These are phyloP conservation scores for Penicillium sp. DNA, from an alignment of 2,329 filamentous ascomycete genomes.

Conservation along the genomic window DNA sequence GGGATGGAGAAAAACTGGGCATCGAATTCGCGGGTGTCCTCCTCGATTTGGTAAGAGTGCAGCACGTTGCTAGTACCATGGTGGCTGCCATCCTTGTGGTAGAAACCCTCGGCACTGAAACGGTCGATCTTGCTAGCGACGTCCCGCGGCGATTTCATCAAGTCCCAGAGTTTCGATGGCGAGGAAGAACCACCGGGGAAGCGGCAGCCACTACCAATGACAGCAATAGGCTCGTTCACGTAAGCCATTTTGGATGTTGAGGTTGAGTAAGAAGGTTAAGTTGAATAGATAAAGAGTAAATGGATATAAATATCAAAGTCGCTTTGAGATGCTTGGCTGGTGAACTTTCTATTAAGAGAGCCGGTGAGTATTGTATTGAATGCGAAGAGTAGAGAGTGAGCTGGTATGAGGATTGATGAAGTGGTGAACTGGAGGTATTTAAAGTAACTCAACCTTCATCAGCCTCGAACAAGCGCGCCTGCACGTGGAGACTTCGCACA, in stretches of 20 bases:
- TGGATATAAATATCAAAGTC: neutral
- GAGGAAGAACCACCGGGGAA: constrained; percentile 3
- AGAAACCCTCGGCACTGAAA: constrained; percentile 4
- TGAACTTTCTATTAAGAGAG: neutral
- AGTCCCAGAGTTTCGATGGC: constrained; percentile 9
- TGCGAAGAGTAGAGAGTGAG: neutral
- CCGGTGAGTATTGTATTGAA: neutral
- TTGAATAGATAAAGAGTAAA: neutral
- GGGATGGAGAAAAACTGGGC: constrained; percentile 8
- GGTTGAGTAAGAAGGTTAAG: neutral
- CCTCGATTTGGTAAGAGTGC: constrained; percentile 2
- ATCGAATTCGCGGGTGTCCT: constrained; percentile 3
- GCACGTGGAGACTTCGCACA: neutral
- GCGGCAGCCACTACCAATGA: constrained; percentile 9
- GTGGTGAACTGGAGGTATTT: neutral
- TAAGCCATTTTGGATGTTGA: neutral
- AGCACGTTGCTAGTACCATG: neutral
- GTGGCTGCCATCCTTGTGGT: neutral
- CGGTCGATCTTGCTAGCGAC: neutral
- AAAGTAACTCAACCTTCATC: neutral
- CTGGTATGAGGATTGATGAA: neutral
- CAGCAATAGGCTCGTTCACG: constrained; percentile 11
- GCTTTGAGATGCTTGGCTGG: neutral
- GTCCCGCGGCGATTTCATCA: constrained; percentile 1
- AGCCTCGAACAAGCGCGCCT: neutral